Evolutionary conservation across 306 rosid species (phyloP).

Genomic region (Comarum palustre): DNA sequence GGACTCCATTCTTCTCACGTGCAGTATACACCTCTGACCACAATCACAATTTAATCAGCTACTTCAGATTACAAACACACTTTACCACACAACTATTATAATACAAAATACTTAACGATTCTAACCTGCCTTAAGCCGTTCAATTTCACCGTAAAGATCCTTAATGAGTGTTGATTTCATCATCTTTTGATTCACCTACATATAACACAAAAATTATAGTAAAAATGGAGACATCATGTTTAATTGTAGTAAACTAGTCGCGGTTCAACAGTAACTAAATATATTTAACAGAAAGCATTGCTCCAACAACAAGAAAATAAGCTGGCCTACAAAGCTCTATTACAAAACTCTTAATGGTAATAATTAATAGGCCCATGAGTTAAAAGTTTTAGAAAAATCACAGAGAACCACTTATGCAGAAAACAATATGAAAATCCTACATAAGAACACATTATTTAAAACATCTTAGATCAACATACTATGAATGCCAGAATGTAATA

Average conservation of each 20-base stretch:
- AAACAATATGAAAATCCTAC: background rate
- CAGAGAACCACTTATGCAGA: background rate
- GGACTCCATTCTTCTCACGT: conserved; percentile 94
- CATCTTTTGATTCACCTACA: conserved; percentile 92
- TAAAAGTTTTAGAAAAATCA: background rate
- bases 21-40: conserved; percentile 88
- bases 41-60: conserved; percentile 17
- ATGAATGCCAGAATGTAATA: background rate
- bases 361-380: background rate
- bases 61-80: background rate
- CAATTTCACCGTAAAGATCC: conserved; percentile 98
- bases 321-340: background rate
- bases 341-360: background rate
- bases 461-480: background rate
- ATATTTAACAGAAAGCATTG: background rate
- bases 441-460: background rate
- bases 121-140: conserved; percentile 85
- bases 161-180: conserved; percentile 95
- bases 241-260: background rate
- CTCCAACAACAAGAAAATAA: background rate
- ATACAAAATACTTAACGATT: background rate
- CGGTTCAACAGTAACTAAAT: background rate
- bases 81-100: conserved; percentile 8
- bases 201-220: background rate
- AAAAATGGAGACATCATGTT: background rate